Conservation (phyloP, 495 filamentous ascomycete genomes). For the Penicillium daleae region DNA sequence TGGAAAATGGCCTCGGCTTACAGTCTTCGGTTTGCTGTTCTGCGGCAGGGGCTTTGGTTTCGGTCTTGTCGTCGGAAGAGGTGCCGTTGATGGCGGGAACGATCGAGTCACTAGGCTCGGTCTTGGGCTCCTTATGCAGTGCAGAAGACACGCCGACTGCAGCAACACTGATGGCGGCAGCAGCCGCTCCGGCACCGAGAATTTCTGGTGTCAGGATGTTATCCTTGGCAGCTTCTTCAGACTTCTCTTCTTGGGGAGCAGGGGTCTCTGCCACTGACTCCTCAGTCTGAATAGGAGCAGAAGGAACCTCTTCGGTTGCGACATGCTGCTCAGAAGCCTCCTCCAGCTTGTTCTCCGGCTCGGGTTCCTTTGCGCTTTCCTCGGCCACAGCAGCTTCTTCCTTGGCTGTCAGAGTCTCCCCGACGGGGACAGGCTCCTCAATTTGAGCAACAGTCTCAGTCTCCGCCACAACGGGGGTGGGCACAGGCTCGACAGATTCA, state of each 20-base stretch:
- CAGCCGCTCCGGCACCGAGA: slow-evolving; percentile 34
- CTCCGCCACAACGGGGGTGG: not conserved
- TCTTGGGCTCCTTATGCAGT: slow-evolving; percentile 24
- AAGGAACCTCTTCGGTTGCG: slow-evolving; percentile 3
- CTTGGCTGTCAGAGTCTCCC: slow-evolving; percentile 1
- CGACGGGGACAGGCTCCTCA: slow-evolving; percentile 8
- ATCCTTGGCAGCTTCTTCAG: slow-evolving; percentile 27
- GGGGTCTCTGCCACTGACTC: slow-evolving; percentile 7
- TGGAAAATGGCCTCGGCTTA: slow-evolving; percentile 32
- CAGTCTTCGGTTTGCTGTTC: slow-evolving; percentile 30
- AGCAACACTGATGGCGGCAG: slow-evolving; percentile 28
- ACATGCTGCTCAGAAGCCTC: slow-evolving; percentile 4
- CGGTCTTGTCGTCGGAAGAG: slow-evolving; percentile 22
- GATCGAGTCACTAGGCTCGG: slow-evolving; percentile 16
- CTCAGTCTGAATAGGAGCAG: slow-evolving; percentile 1
- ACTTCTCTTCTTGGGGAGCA: slow-evolving; percentile 12
- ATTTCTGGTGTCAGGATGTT: slow-evolving; percentile 27
- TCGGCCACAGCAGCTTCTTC: not conserved
- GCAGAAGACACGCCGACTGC: slow-evolving; percentile 26
- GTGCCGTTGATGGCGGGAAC: slow-evolving; percentile 7
- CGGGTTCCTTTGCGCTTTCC: not conserved
- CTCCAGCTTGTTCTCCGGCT: not conserved
- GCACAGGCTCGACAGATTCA: not conserved
- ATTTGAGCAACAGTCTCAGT: not conserved
- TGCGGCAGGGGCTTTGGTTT: slow-evolving; percentile 18